Evolutionary conservation across 352 stramenopile genomes (phyloP), one percentile per base, ranked within the genome.

Genomic region (Phytophthora sp.): DNA sequence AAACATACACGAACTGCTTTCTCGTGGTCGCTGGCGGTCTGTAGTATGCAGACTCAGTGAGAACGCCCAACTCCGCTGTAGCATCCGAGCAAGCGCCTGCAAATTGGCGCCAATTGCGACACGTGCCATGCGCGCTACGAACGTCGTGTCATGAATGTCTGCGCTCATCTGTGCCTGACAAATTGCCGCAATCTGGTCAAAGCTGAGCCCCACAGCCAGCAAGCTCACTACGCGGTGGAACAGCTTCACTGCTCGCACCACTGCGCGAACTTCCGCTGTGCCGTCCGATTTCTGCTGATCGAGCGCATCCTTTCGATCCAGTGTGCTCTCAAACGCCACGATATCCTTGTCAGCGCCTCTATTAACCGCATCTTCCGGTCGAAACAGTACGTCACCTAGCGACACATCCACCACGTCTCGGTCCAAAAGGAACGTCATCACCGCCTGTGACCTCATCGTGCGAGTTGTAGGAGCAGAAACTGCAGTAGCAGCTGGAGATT

Each of bases 361-460:
- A 45, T 47, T 47, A 27, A 33, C 26, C 31, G 21, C n/a, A 47
- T 55, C 54, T 52, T 65, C 62, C 18, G 31, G 24, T 45, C 21
- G 8, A 21, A 57, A 62, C 15, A 72, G 11, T 7, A 67, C 35
- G 16, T 63, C 35, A n/a, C 54, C 35, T 29, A 72, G 46, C 20
- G 33, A 57, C 21, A 67, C 57, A 31, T 63, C 49, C 45, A 70
- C 60, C 46, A 70, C 59, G 9, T 69, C 47, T 62, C 59, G 66
- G 58, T 73, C 59, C 18, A 73, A 47, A 13, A 73, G 36, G 21
- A 70, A 73, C 11, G 39, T 55, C 45, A 45, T 13, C 39, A 23
- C 44, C 13, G 46, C 27, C 7, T 24, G n/a, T 11, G 1, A 27
- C 46, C 15, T 35, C 12, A 35, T 35, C n/a, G 38, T 6, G 13